phyloP scores from a whole-genome alignment of 2,329 filamentous ascomycete genomes.

The Alternaria alternata region DNA sequence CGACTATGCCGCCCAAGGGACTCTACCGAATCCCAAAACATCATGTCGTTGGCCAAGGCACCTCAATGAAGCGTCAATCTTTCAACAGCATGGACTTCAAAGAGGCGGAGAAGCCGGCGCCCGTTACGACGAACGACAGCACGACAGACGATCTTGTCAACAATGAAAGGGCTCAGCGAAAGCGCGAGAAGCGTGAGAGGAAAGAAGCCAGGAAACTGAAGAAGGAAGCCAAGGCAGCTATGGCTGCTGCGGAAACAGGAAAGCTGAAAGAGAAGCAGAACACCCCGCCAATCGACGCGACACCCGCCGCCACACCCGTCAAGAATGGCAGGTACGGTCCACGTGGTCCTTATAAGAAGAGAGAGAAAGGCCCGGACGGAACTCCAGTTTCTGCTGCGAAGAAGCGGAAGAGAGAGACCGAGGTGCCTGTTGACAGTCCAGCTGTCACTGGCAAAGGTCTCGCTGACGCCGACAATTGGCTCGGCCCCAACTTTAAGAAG shows the following conservation, averaged over 20 bases:
- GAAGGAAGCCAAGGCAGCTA: slow-evolving; percentile 5
- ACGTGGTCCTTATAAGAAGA: slow-evolving; percentile 17
- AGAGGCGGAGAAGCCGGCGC: slow-evolving; percentile 7
- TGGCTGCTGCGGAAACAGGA: neutral
- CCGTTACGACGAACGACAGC: neutral
- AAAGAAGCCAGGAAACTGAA: slow-evolving; percentile 14
- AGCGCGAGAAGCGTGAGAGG: slow-evolving; percentile 11
- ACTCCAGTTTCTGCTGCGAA: slow-evolving; percentile 14
- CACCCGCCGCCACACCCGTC: neutral
- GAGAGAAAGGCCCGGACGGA: neutral
- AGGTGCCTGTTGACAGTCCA: neutral
- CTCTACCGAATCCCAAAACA: slow-evolving; percentile 37
- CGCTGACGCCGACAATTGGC: neutral
- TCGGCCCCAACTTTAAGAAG: slow-evolving; percentile 17
- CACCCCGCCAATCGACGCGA: neutral
- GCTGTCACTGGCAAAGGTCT: neutral
- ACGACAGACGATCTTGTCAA: neutral
- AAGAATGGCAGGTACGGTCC: slow-evolving; percentile 13
- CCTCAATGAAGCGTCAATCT: slow-evolving; percentile 4
- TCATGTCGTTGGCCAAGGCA: slow-evolving; percentile 22
- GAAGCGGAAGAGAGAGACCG: slow-evolving; percentile 31
- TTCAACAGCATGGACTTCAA: slow-evolving; percentile 38
- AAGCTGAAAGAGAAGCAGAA: neutral
- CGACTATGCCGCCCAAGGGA: slow-evolving; percentile 31
- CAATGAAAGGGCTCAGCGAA: slow-evolving; percentile 2